Base-by-base conservation (phyloP, 371 early-diverging fungal genomes). In the Mortierella sp. region DNA sequence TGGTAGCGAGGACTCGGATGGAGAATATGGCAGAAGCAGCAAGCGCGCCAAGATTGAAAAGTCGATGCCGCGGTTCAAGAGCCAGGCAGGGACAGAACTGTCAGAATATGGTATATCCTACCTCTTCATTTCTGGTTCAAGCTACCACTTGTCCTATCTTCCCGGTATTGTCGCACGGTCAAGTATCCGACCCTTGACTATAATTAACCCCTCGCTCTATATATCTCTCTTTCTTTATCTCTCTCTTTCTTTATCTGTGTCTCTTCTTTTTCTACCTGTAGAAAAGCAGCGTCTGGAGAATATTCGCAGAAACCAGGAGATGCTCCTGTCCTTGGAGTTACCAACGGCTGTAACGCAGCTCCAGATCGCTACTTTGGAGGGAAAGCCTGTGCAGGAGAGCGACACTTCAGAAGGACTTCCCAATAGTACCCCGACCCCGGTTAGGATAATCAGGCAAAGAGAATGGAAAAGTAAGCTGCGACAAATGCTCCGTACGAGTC, bases 221-320 rank as follows among this genome's bases (percentile, higher is more conserved):
- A 40, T 40, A 4, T 40, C 43, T 6, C 6, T 40, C 43, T 6
- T 50, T 14, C 50, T 16, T 16, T 46, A 6, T 9, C 40, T 53
- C 69, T 9, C 26, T 24, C 4, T 26, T 59, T 69, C 28, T 59
- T 14, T 14, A 14, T 28, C 19, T 34, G 19, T 40, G 43, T 46
- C 5, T 37, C 16, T 48, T 67, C 13, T 3, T 51, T 70, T 14
- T 24, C 10, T 28, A 31, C 26, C 16, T 72, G 51, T 80, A 91
- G 94, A 95, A 79, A 79, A 82, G 61, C 86, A 91, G 78, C 92
- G 95, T 14, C 77, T 91, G 69, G 90, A 90, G 54, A 95, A 93
- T 50, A 95, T 95, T 75, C 87, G 89, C 50, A 78, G 88, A 43
- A 94, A 95, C 80, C 90, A 90, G 28, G 90, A 92, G 80, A 78